Evolutionary conservation across 805 yeast species (phyloP), one percentile per base, ranked within the genome.

Genomic region (Grigorovia humatica): DNA sequence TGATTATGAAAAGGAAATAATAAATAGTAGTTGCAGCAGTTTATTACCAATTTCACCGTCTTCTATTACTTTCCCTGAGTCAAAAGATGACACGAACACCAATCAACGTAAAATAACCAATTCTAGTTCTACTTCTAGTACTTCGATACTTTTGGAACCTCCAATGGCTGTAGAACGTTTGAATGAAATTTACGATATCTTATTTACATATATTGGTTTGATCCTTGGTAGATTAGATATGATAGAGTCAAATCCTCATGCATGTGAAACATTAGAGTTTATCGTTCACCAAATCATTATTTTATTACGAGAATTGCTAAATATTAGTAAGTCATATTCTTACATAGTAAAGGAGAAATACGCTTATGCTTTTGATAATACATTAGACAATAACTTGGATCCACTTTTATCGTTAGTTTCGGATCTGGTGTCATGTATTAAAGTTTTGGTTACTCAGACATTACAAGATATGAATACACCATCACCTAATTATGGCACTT

Each of bases 141-240:
- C 19, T 12, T 18, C 15, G 18, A 30, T 75, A 48, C 66, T 85
- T 50, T 49, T 62, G 1, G 56, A 64, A 0, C 79, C 88, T 1
- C 95, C 95, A 2, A 67, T 70, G 51, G 87, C 88, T 0, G 73
- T 77, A 51, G 76, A 73, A 51, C 71, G 95, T 58, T 70, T 85
- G 23, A 76, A 79, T 27, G 90, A 85, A 64, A 76, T 85, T 43
- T 77, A 83, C 57, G 76, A 78, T 29, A 70, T 82, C 5, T 60
- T 84, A 15, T 77, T 78, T 58, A 72, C 79, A 1, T 85, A 85
- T 59, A 70, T 85, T 55, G 82, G 84, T 1, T 60, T 86, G 56
- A 77, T 85, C 9, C 73, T 84, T 15, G 95, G 95, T n/a, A 70
- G 95, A 58, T 67, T 86, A 56, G 93, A 86, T 64, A 72, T 86